Percentiles rank a stretch among this genome's conserved stretches.
These are phyloP conservation scores for Hymenoscyphus repandus DNA, from an alignment of 2,329 filamentous ascomycete species.

Conservation along the genomic window DNA sequence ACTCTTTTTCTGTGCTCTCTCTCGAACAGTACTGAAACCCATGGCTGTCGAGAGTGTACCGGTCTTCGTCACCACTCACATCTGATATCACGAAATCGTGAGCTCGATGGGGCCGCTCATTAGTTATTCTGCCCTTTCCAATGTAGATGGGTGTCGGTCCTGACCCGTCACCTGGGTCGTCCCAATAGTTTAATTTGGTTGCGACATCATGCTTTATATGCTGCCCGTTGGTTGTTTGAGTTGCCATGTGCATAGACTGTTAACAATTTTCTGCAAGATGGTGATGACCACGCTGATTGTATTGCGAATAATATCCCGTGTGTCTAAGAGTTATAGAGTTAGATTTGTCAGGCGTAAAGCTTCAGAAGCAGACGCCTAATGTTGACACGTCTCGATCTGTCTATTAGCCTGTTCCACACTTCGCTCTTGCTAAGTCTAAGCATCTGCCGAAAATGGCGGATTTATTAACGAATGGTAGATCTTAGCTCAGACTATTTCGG, in stretches of 20 bases:
- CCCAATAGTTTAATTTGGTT: slow-evolving; percentile 16
- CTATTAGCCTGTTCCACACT: background rate
- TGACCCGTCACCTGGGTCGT: slow-evolving; percentile 14
- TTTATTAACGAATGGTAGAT: background rate
- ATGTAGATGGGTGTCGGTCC: slow-evolving; percentile 13
- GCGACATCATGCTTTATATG: slow-evolving; percentile 13
- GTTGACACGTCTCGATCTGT: background rate
- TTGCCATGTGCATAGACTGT: background rate
- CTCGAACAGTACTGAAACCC: slow-evolving; percentile 64
- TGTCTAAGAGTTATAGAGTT: background rate
- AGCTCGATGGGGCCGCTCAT: slow-evolving; percentile 7
- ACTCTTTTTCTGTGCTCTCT: slow-evolving; percentile 51
- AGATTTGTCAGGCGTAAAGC: background rate
- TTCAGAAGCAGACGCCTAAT: background rate
- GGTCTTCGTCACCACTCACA: slow-evolving; percentile 60
- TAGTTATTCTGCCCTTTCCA: slow-evolving; percentile 8
- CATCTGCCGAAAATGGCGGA: background rate
- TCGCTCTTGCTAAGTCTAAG: background rate
- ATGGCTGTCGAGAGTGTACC: slow-evolving; percentile 64
- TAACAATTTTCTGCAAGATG: background rate
- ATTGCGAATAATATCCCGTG: background rate
- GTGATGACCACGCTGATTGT: too few relatives aligned
- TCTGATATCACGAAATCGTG: slow-evolving; percentile 58
- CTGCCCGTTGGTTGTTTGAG: background rate
- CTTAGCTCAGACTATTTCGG: too few relatives aligned